Percentiles rank a stretch among this genome's conserved stretches.
phyloP scores from a whole-genome alignment of 306 rosid species.

The Mimosa pudica region DNA sequence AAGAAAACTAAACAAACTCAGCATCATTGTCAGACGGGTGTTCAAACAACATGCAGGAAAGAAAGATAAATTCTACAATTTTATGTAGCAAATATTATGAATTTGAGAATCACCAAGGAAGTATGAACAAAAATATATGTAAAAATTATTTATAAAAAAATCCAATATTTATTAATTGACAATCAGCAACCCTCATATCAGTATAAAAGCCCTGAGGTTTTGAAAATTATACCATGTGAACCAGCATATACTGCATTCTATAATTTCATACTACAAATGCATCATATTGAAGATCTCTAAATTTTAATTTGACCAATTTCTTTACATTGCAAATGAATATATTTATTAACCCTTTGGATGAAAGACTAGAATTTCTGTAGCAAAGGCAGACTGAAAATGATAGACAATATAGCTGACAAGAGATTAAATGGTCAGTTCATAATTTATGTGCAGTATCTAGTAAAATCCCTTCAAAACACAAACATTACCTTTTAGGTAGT shows the following conservation, averaged over 20 bases:
- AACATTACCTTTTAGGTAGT: slow-evolving; percentile 77
- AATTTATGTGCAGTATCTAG: not conserved
- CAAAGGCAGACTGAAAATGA: not conserved
- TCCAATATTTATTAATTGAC: not conserved
- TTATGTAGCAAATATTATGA: not conserved
- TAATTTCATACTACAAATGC: not conserved
- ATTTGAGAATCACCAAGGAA: slow-evolving; percentile 23
- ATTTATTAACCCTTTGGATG: slow-evolving; percentile 9
- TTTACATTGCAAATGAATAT: not conserved
- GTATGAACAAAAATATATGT: not conserved
- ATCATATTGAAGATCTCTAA: not conserved
- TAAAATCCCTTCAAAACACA: slow-evolving; percentile 21
- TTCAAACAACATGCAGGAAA: slow-evolving; percentile 22
- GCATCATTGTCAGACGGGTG: slow-evolving; percentile 30
- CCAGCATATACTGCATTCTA: not conserved
- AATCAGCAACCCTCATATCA: not conserved
- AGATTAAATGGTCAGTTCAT: slow-evolving; percentile 15
- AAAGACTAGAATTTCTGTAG: not conserved
- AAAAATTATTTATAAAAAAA: not conserved
- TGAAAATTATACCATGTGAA: not conserved
- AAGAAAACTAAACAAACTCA: slow-evolving; percentile 44
- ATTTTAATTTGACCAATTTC: not conserved
- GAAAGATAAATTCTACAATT: slow-evolving; percentile 1
- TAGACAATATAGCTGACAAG: not conserved
- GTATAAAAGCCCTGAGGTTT: not conserved